Base-by-base conservation (phyloP, 108 stramenopile species). In the Phaeodactylum tricornutum region DNA sequence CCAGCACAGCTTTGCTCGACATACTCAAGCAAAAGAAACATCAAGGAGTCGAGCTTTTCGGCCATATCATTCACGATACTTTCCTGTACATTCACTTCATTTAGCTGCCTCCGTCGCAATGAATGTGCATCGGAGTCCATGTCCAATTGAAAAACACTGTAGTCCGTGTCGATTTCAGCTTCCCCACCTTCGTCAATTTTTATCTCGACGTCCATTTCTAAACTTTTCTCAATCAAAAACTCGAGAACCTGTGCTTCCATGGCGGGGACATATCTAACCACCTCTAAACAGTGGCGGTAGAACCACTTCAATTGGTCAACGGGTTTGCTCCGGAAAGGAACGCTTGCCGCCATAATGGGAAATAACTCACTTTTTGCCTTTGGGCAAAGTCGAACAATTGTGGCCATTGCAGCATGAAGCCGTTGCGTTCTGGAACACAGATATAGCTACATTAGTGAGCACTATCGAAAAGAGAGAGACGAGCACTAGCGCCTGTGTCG, bases 121-220 rank as follows among this genome's bases (percentile, higher is more conserved):
- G 32, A 0, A 28, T 40, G 41, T 20, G 51, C 22, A 14, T 32
- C 20, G 2, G 50, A 53, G 22, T 54, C 39, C 1, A 42, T 22
- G 27, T 72, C 71, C 34, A 66, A 38, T 17, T 43, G 12, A 29
- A 64, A 60, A 26, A 57, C 23, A 22, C 12, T 62, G 14, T 54
- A 38, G 8, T 62, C 63, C 1, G 11, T 29, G 29, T 93, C 92
- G 17, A 94, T 64, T 31, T 50, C 52, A 6, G 82, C 95, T 25
- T 77, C 75, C 11, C 97, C 97, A 25, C 64, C 57, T 39, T 94
- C 79, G 38, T 69, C 60, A 41, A 98, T 96, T 51, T 87, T 83
- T 46, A 98, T 96, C 55, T 98, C 91, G 32, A 98, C 97, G 70
- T 98, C 97, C 41, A 98, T 90, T 64, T 96, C 94, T 46, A 98